Percentiles rank a stretch among this genome's conserved stretches.
Conservation (phyloP, 345 rosid genomes). For the Mallotus nudiflorus region DNA sequence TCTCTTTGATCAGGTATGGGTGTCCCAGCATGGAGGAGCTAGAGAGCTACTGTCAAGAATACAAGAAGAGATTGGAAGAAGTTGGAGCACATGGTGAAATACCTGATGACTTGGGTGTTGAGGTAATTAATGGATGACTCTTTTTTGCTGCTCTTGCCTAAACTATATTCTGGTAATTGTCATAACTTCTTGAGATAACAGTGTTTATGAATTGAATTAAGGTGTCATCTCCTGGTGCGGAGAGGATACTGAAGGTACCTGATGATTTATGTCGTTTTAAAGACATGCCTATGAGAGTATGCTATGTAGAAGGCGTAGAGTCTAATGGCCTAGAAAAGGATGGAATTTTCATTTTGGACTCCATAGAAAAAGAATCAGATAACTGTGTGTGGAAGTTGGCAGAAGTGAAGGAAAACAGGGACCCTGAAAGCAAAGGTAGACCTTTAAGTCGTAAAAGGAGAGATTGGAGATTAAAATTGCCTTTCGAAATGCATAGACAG, state of each 20-base stretch:
- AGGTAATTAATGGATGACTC: conserved; percentile 46
- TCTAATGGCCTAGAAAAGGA: conserved; percentile 39
- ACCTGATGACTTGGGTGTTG: conserved; percentile 81
- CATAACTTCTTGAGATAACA: not conserved
- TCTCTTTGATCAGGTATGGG: conserved; percentile 55
- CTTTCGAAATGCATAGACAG: conserved; percentile 50
- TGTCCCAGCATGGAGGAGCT: conserved; percentile 88
- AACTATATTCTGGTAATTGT: not conserved
- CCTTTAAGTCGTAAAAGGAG: conserved; percentile 71
- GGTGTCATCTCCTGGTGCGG: conserved; percentile 94
- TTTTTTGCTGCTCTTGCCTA: not conserved
- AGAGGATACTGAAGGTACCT: conserved; percentile 76
- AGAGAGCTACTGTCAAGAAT: conserved; percentile 61
- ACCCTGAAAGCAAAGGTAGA: conserved; percentile 74
- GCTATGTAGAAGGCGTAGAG: conserved; percentile 48
- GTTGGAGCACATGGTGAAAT: conserved; percentile 61
- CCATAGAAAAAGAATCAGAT: conserved; percentile 53
- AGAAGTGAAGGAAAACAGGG: conserved; percentile 79
- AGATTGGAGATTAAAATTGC: conserved; percentile 70
- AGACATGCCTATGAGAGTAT: conserved; percentile 72
- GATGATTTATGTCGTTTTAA: conserved; percentile 66
- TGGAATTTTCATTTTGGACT: conserved; percentile 64
- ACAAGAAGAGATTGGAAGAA: conserved; percentile 74
- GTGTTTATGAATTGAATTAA: conserved; percentile 27
- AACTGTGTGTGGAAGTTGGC: conserved; percentile 83